Evolutionary conservation across 2,329 filamentous ascomycete genomes (phyloP), one percentile per base, ranked within the genome.

Genomic region (Diaporthe humulicola): DNA sequence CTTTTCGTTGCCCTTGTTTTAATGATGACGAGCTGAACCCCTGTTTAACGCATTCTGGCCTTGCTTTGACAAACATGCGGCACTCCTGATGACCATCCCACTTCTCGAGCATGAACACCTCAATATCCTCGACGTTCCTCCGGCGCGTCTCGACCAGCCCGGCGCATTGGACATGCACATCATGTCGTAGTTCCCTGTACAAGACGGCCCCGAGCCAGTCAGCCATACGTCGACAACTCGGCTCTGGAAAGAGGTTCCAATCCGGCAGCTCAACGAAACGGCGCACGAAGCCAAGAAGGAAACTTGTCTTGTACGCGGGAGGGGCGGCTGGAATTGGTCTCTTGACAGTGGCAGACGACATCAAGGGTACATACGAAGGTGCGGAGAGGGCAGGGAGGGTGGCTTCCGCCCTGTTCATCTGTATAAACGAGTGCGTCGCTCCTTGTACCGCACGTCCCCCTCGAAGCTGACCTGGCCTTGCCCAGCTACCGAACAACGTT

Each of bases 401-500:
- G 30, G 92, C 92, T 15, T 87, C 90, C 36, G 91, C 94, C 38
- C 84, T 98, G 79, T 91, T 90, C 19, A 87, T 98, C 74, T 96
- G 94, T 85, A 97, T 98, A 78, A 96, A 96, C 81, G 96, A 98
- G 95, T 98, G 87, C 76, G 79, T 28, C 22, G 33, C 45, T 0
- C 64, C 48, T 19, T 22, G n/a, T 25, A n/a, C n/a, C 52, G 67
- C 52, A 28, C 52, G 30, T 36, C 67, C 28, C 45, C 19, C 19
- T 4, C 52, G 30, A 48, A 52, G 70, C 73, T 76, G 67, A 76
- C 76, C 66, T 75, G 52, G 76, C n/a, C 71, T 33, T 30, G 58
- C 19, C 28, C 79, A 98, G 96, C 85, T 99, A 99, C 85, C 95
- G 95, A 78, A 91, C 91, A 66, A 96, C 95, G 2, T 86, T 99